Percentiles rank a stretch among this genome's conserved stretches.
phyloP scores from a whole-genome alignment of 805 yeast genomes.

The Metschnikowia dekortorum region DNA sequence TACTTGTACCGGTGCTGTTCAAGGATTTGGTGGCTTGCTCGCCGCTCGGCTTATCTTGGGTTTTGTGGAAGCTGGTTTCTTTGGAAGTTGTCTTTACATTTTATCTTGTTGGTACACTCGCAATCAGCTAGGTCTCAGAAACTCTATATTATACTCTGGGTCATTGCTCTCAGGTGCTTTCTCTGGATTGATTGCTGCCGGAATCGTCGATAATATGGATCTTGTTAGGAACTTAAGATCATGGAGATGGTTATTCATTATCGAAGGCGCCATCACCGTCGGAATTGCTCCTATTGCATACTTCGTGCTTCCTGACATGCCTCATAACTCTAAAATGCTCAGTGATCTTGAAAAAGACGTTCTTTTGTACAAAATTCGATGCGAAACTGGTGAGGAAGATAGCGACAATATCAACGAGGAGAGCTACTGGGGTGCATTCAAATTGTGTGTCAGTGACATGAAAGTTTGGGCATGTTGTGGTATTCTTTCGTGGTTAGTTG shows the following conservation, averaged over 20 bases:
- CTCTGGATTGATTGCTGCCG: constrained; percentile 52
- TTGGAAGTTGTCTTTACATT: constrained; percentile 45
- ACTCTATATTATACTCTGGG: constrained; percentile 49
- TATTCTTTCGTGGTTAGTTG: constrained; percentile 44
- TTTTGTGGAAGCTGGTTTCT: constrained; percentile 44
- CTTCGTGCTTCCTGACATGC: constrained; percentile 49
- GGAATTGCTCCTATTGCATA: constrained; percentile 42
- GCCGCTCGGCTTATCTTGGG: constrained; percentile 48
- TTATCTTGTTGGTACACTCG: constrained; percentile 54
- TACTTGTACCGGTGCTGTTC: constrained; percentile 46
- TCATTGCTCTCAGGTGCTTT: constrained; percentile 51
- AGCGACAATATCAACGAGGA: constrained; percentile 32
- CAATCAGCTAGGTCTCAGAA: constrained; percentile 46
- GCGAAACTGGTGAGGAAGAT: constrained; percentile 40
- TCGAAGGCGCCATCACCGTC: constrained; percentile 54
- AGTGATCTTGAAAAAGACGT: constrained; percentile 43
- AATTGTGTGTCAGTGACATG: constrained; percentile 34
- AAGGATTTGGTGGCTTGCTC: constrained; percentile 40
- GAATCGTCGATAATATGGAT: constrained; percentile 41
- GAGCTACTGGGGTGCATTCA: constrained; percentile 32
- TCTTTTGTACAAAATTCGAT: constrained; percentile 36
- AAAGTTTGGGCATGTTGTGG: constrained; percentile 48
- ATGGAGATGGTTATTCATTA: constrained; percentile 56
- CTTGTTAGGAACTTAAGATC: constrained; percentile 15
- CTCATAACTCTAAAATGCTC: constrained; percentile 45